Conservation (phyloP, 2,329 filamentous ascomycete species). For the Coleophoma eucalyptorum region DNA sequence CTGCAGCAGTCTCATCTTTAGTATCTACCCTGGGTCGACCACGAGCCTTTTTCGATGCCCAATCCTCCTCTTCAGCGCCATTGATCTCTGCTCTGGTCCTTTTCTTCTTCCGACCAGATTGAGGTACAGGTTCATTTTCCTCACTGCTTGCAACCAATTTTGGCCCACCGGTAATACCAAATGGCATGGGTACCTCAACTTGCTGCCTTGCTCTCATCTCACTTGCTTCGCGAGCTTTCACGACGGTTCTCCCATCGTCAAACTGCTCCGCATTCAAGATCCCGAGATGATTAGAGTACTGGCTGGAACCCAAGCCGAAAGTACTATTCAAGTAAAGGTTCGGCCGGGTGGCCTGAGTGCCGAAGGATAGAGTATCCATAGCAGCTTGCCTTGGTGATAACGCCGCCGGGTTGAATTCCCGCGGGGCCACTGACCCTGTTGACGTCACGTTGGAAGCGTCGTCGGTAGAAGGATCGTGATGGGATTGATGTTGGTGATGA, state of each 20-base stretch:
- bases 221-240: constrained; percentile 9
- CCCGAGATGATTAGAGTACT: constrained; percentile 14
- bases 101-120: constrained; percentile 16
- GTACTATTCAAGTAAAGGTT: constrained; percentile 11
- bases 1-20: constrained; percentile 73
- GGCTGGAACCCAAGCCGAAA: constrained; percentile 11
- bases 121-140: constrained; percentile 7
- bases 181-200: constrained; percentile 15
- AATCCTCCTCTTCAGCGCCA: constrained; percentile 34
- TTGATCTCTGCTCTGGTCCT: constrained; percentile 26
- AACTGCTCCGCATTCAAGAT: constrained; percentile 46
- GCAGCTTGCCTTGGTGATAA: constrained; percentile 1
- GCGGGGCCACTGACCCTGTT: constrained; percentile 1
- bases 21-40: constrained; percentile 70
- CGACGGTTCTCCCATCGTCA: constrained; percentile 29
- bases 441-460: background rate
- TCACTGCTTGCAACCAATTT: background rate
- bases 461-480: background rate
- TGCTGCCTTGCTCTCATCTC: constrained; percentile 4
- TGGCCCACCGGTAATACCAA: constrained; percentile 15
- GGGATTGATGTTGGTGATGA: background rate
- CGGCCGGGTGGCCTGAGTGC: constrained; percentile 2
- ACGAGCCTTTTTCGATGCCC: constrained; percentile 57
- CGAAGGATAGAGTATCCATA: constrained; percentile 20
- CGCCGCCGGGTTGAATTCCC: constrained; percentile 1